A percentile compares a stretch with the other conserved stretches of the same genome.
phyloP scores from a whole-genome alignment of 73 alveolate species.

The Paramecium sexaurelia region DNA sequence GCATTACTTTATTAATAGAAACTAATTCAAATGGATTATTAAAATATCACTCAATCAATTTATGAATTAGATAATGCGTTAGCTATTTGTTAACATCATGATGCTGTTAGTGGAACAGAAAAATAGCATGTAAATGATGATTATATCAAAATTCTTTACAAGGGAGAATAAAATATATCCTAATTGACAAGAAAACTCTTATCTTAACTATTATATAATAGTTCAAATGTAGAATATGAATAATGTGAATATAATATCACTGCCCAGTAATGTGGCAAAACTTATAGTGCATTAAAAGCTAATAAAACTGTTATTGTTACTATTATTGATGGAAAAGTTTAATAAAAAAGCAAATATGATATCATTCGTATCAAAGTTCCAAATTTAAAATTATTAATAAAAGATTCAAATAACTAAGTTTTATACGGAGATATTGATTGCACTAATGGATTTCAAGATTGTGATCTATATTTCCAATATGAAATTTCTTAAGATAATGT shows the following conservation, averaged over 20 bases:
- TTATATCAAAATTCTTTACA: background rate
- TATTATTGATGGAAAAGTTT: background rate
- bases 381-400: background rate
- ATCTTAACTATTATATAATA: background rate
- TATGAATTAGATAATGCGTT: slow-evolving; percentile 7
- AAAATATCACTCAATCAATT: background rate
- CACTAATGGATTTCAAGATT: slow-evolving; percentile 21
- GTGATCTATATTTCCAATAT: slow-evolving; percentile 30
- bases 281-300: background rate
- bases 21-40: background rate
- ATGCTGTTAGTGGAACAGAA: slow-evolving; percentile 68
- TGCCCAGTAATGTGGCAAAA: slow-evolving; percentile 18
- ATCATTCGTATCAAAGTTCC: slow-evolving; percentile 21
- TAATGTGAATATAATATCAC: slow-evolving; percentile 59
- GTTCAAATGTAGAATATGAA: background rate
- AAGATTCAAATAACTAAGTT: background rate
- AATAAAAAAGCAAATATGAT: background rate
- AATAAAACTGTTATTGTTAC: slow-evolving; percentile 39
- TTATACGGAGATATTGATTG: slow-evolving; percentile 36
- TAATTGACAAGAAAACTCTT: background rate
- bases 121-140: background rate
- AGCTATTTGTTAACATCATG: slow-evolving; percentile 54
- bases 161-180: background rate
- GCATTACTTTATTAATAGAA: background rate
- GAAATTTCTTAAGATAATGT: background rate